phyloP scores from a whole-genome alignment of 305 asterid species.

The Fraxinus velutina region DNA sequence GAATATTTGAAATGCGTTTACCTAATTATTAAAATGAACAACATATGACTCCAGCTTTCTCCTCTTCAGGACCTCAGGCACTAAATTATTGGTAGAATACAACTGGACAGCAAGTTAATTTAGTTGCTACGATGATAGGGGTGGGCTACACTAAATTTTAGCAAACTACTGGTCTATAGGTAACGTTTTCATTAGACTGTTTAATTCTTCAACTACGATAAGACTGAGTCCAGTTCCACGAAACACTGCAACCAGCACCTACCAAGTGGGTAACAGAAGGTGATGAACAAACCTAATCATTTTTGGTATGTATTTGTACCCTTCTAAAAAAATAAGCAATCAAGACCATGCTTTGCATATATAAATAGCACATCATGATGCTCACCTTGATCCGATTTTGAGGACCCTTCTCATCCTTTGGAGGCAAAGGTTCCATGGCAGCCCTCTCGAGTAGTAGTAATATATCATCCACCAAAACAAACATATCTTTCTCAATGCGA shows the following conservation, averaged over 20 bases:
- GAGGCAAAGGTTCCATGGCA: conserved; percentile 86
- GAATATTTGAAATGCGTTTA: not conserved
- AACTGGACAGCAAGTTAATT: not conserved
- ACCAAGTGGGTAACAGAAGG: not conserved
- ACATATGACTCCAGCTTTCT: not conserved
- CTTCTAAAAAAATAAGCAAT: not conserved
- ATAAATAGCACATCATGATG: conserved; percentile 2
- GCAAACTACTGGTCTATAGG: not conserved
- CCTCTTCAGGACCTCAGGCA: not conserved
- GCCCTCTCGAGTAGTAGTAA: conserved; percentile 81
- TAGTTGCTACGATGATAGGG: not conserved
- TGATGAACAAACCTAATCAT: not conserved
- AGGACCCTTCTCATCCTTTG: conserved; percentile 95
- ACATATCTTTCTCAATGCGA: conserved; percentile 61
- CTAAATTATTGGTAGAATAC: not conserved
- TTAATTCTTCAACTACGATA: not conserved
- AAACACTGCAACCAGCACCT: not conserved
- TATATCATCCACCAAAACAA: conserved; percentile 87
- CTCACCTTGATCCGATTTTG: conserved; percentile 89
- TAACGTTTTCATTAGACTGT: not conserved
- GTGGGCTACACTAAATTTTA: not conserved
- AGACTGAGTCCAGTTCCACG: not conserved
- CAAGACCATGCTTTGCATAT: not conserved
- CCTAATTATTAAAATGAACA: not conserved
- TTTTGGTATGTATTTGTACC: not conserved